These are phyloP conservation scores for Sanghuangporus weigelae DNA, from an alignment of 1,284 basidiomycete genomes.

Conservation along the genomic window DNA sequence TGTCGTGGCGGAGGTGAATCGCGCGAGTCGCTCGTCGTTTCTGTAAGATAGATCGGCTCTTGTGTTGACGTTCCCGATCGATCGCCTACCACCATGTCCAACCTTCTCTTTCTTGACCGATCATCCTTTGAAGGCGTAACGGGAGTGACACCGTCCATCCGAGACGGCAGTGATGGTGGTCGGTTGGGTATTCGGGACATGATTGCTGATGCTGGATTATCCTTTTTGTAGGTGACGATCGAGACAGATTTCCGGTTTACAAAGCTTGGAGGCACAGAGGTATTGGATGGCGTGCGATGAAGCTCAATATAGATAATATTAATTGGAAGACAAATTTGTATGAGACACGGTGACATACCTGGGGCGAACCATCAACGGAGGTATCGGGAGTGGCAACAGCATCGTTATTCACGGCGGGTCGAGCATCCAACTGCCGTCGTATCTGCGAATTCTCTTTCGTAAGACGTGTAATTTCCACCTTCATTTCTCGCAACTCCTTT, in stretches of 20 bases:
- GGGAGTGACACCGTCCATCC: background rate
- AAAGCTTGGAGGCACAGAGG: background rate
- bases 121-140: background rate
- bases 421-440: background rate
- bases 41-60: too few relatives aligned
- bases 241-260: background rate
- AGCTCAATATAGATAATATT: background rate
- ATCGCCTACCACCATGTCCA: background rate
- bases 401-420: background rate
- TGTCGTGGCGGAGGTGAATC: too few relatives aligned
- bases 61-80: too few relatives aligned
- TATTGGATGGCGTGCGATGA: background rate
- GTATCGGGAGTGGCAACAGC: background rate
- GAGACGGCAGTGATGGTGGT: background rate
- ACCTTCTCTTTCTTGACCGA: background rate
- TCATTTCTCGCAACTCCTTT: background rate
- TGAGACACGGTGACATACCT: too few relatives aligned
- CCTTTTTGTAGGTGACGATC: background rate
- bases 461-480: background rate
- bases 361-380: background rate
- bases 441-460: background rate
- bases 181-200: background rate
- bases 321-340: too few relatives aligned
- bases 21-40: too few relatives aligned
- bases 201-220: background rate